These are phyloP conservation scores for Berkeleyomyces basicola DNA, from an alignment of 2,329 filamentous ascomycete genomes.

Conservation along the genomic window DNA sequence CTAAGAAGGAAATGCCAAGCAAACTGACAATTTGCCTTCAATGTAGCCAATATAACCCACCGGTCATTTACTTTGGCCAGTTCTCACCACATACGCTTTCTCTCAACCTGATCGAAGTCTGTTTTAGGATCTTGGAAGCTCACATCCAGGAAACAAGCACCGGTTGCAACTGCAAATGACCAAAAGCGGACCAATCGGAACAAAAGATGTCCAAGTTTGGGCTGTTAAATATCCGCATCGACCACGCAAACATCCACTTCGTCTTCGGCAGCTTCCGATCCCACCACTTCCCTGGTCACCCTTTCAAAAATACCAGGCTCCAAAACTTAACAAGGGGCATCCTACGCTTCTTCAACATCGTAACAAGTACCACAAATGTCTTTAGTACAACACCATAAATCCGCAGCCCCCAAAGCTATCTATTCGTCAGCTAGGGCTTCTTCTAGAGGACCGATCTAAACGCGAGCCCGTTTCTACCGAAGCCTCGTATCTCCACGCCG, in stretches of 20 bases:
- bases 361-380: constrained; percentile 38
- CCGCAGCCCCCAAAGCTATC: constrained; percentile 27
- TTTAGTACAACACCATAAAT: constrained; percentile 33
- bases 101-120: constrained; percentile 33
- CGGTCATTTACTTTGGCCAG: constrained; percentile 30
- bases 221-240: neutral
- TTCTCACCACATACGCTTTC: constrained; percentile 35
- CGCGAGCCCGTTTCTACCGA: constrained; percentile 53
- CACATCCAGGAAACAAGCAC: constrained; percentile 25
- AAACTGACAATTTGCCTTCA: constrained; percentile 10
- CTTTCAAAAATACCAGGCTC: constrained; percentile 54
- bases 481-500: constrained; percentile 43
- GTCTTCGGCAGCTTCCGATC: neutral
- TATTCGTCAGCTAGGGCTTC: constrained; percentile 25
- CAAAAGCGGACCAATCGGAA: neutral
- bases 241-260: neutral
- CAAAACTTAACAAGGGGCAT: constrained; percentile 35
- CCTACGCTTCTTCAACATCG: constrained; percentile 43
- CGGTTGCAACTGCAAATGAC: constrained; percentile 35
- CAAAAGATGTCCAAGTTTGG: neutral
- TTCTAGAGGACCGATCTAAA: constrained; percentile 40
- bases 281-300: constrained; percentile 72
- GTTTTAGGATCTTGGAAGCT: neutral
- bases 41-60: constrained; percentile 20
- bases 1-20: constrained; percentile 29